These are phyloP conservation scores for barley (Hordeum vulgare) DNA, from an alignment of 176 grass and related monocot genomes.

Conservation along the genomic window DNA sequence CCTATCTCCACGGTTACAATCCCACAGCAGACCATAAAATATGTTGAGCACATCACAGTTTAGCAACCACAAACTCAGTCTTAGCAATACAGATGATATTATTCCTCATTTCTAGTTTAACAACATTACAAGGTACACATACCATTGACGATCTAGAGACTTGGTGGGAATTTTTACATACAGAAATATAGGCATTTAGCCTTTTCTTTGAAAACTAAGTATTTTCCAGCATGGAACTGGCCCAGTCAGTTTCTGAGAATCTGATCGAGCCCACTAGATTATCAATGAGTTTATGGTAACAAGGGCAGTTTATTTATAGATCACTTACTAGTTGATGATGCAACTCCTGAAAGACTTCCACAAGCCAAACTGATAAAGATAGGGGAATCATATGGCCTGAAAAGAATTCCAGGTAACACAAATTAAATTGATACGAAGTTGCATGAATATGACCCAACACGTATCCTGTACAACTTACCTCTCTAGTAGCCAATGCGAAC, in stretches of 20 bases:
- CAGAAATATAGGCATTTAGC: neutral
- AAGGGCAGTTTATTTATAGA: neutral
- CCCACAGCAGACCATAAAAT: neutral
- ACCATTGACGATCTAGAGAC: neutral
- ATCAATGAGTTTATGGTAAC: slow-evolving; percentile 3
- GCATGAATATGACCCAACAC: neutral
- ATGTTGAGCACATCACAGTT: neutral
- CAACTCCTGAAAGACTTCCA: slow-evolving; percentile 92
- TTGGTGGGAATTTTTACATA: neutral
- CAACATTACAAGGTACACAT: neutral
- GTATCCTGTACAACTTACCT: slow-evolving; percentile 47
- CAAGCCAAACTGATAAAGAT: slow-evolving; percentile 75
- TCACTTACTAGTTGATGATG: slow-evolving; percentile 80
- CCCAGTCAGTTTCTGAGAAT: neutral
- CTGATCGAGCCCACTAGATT: neutral
- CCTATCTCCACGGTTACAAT: neutral
- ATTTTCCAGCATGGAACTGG: neutral
- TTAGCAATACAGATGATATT: neutral
- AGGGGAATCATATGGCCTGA: slow-evolving; percentile 71
- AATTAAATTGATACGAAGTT: neutral
- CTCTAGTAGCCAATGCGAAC: slow-evolving; percentile 66
- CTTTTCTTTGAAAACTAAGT: neutral
- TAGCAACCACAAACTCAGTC: neutral
- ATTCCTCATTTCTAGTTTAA: neutral
- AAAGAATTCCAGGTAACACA: slow-evolving; percentile 19